Conservation (phyloP, 2,329 filamentous ascomycete species). For the Pseudodiploospora longispora region DNA sequence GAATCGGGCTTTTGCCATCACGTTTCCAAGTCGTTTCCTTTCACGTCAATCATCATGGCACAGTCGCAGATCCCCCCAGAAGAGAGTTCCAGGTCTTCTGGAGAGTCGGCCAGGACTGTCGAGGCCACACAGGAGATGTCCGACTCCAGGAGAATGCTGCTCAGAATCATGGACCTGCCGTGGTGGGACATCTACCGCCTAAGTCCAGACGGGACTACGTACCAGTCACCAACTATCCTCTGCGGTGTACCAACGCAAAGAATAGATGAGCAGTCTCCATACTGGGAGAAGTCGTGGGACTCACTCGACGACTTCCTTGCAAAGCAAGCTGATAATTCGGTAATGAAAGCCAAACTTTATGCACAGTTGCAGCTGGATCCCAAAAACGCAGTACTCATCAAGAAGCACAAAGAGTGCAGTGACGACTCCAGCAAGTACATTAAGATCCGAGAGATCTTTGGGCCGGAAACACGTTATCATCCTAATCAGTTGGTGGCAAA, state of each 20-base stretch:
- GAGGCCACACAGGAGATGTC: constrained; percentile 6
- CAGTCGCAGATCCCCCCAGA: too few species aligned
- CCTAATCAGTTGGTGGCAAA: constrained; percentile 30
- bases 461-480: constrained; percentile 19
- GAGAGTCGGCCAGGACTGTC: constrained; percentile 7
- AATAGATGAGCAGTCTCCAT: constrained; percentile 19
- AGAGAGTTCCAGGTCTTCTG: too few species aligned
- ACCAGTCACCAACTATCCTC: constrained; percentile 16
- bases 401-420: constrained; percentile 15
- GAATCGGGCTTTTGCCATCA: too few species aligned
- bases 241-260: constrained; percentile 19
- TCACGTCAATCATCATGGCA: too few species aligned
- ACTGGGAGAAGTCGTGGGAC: constrained; percentile 24
- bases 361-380: constrained; percentile 5
- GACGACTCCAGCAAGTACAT: constrained; percentile 26
- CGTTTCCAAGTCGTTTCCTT: too few species aligned
- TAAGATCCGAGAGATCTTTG: constrained; percentile 28
- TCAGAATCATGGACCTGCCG: neutral
- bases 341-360: constrained; percentile 10
- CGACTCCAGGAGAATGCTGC: neutral
- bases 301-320: constrained; percentile 22
- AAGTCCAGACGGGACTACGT: constrained; percentile 16
- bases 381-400: constrained; percentile 3
- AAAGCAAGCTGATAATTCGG: constrained; percentile 15
- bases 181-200: constrained; percentile 11